A percentile compares a stretch with the other conserved stretches of the same genome.
phyloP scores from a whole-genome alignment of 78 protist species.

The Emiliania huxleyi region DNA sequence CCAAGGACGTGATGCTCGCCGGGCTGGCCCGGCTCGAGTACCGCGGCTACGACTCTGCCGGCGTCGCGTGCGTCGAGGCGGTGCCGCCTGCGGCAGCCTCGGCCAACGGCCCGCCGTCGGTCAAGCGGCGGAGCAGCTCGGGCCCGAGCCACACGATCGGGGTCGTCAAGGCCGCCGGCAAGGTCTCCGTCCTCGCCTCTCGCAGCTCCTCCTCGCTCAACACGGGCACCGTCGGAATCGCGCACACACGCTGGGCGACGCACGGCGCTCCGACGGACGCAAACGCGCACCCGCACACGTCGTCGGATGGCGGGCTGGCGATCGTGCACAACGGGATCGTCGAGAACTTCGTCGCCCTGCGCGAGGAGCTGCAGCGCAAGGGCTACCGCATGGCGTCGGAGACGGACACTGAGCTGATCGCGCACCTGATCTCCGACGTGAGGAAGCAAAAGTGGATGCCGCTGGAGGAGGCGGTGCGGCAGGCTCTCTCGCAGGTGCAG shows the following conservation, averaged over 20 bases:
- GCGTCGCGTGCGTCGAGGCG: conserved; percentile 52
- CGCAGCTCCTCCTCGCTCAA: no score
- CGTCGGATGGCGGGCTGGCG: conserved; percentile 29
- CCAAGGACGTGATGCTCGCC: conserved; percentile 34
- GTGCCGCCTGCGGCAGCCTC: not conserved
- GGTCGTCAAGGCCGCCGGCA: not conserved
- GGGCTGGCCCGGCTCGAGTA: conserved; percentile 84
- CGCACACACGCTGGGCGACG: conserved; percentile 96
- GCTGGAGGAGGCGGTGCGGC: conserved; percentile 64
- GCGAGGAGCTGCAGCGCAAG: conserved; percentile 20
- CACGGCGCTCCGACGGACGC: conserved; percentile 69
- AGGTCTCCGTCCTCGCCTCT: not conserved
- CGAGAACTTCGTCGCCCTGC: conserved; percentile 66
- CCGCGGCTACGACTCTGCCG: conserved; percentile 93
- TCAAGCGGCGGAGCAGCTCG: not conserved
- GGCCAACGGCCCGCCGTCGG: not conserved
- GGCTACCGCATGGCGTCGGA: conserved; percentile 65
- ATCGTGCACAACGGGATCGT: conserved; percentile 91
- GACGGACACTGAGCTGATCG: conserved; percentile 92
- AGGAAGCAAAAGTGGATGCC: conserved; percentile 37
- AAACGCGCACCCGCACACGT: conserved; percentile 77
- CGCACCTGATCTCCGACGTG: conserved; percentile 29
- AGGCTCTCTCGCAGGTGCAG: conserved; percentile 61
- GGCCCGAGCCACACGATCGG: not conserved
- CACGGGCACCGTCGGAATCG: conserved; percentile 64